A percentile compares a stretch with the other conserved stretches of the same genome.
Conservation (phyloP, 2,329 filamentous ascomycete species). For the Botryotinia narcissicola region DNA sequence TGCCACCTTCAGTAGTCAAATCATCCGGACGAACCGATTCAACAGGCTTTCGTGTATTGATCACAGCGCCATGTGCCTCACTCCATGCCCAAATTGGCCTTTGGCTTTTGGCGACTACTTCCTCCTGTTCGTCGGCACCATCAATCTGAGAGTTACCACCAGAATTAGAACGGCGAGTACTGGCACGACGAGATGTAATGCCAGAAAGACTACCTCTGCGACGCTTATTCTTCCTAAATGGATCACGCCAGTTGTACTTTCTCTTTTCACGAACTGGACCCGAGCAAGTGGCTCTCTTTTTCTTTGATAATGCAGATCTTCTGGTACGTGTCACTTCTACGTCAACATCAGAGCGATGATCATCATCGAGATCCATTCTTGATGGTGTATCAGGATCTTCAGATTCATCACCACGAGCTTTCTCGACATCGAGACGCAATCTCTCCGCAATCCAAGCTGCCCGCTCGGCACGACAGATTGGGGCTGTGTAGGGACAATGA, state of each 20-base stretch:
- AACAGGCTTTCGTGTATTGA: neutral
- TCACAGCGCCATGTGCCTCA: neutral
- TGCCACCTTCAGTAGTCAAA: neutral
- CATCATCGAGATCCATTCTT: neutral
- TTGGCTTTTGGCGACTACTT: neutral
- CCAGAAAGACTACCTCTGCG: fast-evolving
- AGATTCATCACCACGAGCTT: neutral
- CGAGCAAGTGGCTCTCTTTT: neutral
- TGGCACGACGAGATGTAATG: neutral
- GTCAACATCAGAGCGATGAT: no score
- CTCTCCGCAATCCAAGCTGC: neutral
- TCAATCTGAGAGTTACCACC: neutral
- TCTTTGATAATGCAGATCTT: neutral
- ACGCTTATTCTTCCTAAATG: neutral
- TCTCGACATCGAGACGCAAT: neutral
- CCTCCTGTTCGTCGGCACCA: neutral
- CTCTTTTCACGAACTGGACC: neutral
- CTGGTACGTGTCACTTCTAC: no score
- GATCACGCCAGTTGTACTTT: neutral
- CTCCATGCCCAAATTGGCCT: neutral
- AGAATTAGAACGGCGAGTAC: no score
- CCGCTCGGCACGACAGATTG: neutral
- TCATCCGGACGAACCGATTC: no score
- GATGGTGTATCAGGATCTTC: neutral
- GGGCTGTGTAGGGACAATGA: neutral